Evolutionary conservation across 1,139 yeast species (phyloP).

Genomic region (Chernovozyma aurita): DNA sequence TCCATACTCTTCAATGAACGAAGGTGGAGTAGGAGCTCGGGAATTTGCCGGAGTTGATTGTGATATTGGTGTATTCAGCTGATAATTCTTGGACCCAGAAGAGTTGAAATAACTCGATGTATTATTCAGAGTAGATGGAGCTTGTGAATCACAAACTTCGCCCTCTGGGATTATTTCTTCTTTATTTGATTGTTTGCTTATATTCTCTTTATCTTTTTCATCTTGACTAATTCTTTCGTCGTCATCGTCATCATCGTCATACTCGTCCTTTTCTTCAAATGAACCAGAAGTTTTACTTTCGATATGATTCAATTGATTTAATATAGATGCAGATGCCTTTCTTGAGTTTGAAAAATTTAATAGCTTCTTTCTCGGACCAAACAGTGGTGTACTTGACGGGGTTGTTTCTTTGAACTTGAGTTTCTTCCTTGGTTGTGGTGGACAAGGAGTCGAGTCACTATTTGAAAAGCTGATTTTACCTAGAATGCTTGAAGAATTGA

Average conservation of each 20-base stretch:
- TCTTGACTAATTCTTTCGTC: conserved; percentile 1
- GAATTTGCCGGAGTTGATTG: conserved; percentile 34
- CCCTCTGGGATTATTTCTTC: conserved; percentile 4
- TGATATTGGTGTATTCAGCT: conserved; percentile 27
- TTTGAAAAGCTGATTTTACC: conserved; percentile 22
- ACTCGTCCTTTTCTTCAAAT: conserved; percentile 3
- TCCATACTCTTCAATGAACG: conserved; percentile 19
- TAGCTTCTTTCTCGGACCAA: conserved; percentile 13
- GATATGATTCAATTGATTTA: conserved; percentile 11
- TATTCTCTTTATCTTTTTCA: not conserved
- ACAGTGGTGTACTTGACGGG: conserved; percentile 8
- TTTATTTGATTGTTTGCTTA: conserved; percentile 2
- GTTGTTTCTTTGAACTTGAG: conserved; percentile 18
- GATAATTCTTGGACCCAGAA: not conserved
- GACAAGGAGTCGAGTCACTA: conserved; percentile 35
- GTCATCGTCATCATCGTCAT: conserved; percentile 12
- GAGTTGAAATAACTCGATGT: not conserved
- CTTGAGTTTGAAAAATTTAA: conserved; percentile 23
- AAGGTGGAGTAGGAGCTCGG: conserved; percentile 25
- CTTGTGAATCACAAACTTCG: too few relatives aligned
- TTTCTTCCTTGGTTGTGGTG: conserved; percentile 27
- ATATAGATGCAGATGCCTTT: conserved; percentile 15
- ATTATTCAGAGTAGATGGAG: not conserved
- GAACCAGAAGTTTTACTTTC: conserved; percentile 2
- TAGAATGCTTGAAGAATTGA: conserved; percentile 3